These are phyloP conservation scores for Quercus parvula DNA, from an alignment of 306 rosid species.

Conservation along the genomic window DNA sequence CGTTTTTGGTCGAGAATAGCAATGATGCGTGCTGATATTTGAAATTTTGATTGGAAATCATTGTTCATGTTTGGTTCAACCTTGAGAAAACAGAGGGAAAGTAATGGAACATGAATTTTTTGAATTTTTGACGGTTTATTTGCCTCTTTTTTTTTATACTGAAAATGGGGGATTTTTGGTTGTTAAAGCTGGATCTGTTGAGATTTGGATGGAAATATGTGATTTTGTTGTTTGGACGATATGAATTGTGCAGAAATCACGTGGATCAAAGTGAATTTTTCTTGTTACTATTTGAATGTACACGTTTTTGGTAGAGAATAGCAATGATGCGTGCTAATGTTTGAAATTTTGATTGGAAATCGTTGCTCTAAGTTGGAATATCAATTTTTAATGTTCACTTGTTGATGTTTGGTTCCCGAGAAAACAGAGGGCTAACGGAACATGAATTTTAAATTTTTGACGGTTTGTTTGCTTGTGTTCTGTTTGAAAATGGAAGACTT, in stretches of 20 bases:
- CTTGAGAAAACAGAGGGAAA: not conserved
- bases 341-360: not conserved
- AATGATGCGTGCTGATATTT: not conserved
- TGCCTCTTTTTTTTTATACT: not conserved
- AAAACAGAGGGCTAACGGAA: not conserved
- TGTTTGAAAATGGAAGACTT: not conserved
- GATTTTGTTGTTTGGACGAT: not conserved
- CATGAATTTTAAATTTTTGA: not conserved
- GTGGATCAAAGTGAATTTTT: not conserved
- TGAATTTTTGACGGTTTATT: not conserved
- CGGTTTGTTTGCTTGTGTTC: not conserved
- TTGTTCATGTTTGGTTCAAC: not conserved
- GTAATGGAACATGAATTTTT: not conserved
- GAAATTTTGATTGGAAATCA: not conserved
- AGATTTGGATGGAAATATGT: not conserved
- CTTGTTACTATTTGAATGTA: not conserved
- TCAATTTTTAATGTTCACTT: no score
- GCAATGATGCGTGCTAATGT: not conserved
- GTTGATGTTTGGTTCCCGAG: not conserved
- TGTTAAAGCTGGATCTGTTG: conserved; percentile 7
- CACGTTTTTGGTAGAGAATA: not conserved
- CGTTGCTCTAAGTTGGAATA: not conserved
- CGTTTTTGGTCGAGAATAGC: not conserved
- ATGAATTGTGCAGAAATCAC: not conserved
- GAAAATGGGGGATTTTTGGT: not conserved